Conservation (phyloP, 192 early-diverging fungal genomes). For the Backusella macrospora region DNA sequence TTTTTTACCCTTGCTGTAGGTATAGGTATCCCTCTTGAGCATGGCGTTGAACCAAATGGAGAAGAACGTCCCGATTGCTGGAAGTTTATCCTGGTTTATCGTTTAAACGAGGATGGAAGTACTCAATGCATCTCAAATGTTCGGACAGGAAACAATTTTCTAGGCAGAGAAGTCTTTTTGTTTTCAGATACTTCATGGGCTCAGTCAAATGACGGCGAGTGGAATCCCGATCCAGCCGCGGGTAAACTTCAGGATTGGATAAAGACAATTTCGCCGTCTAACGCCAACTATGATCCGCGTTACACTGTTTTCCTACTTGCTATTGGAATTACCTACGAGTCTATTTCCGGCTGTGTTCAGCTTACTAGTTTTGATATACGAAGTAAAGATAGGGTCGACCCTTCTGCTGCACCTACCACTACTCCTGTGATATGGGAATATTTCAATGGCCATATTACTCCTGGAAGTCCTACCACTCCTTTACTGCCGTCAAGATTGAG, state of each 20-base stretch:
- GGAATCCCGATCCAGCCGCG: slow-evolving; percentile 10
- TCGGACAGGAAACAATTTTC: slow-evolving; percentile 13
- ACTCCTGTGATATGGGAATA: slow-evolving; percentile 24
- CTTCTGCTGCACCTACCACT: slow-evolving; percentile 8
- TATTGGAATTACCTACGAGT: neutral
- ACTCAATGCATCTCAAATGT: slow-evolving; percentile 22
- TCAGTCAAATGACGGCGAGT: slow-evolving; percentile 17
- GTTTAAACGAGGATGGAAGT: slow-evolving; percentile 19
- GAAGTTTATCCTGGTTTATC: slow-evolving; percentile 1
- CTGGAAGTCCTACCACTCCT: neutral
- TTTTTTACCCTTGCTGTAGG: slow-evolving; percentile 40
- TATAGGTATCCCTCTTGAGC: slow-evolving; percentile 26
- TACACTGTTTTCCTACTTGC: slow-evolving; percentile 21
- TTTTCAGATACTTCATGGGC: slow-evolving; percentile 27
- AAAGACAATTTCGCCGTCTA: slow-evolving; percentile 16
- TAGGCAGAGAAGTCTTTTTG: slow-evolving; percentile 26
- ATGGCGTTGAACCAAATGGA: slow-evolving; percentile 13
- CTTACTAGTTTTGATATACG: neutral
- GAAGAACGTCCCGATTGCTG: neutral
- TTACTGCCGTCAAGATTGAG: neutral
- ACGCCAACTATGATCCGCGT: slow-evolving; percentile 17
- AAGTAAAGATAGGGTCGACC: slow-evolving; percentile 13
- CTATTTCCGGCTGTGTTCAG: neutral
- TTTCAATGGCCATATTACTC: slow-evolving; percentile 4
- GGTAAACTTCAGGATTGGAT: slow-evolving; percentile 20